A percentile compares a stretch with the other conserved stretches of the same genome.
Conservation (phyloP, 306 rosid genomes). For the Styphnolobium japonicum region DNA sequence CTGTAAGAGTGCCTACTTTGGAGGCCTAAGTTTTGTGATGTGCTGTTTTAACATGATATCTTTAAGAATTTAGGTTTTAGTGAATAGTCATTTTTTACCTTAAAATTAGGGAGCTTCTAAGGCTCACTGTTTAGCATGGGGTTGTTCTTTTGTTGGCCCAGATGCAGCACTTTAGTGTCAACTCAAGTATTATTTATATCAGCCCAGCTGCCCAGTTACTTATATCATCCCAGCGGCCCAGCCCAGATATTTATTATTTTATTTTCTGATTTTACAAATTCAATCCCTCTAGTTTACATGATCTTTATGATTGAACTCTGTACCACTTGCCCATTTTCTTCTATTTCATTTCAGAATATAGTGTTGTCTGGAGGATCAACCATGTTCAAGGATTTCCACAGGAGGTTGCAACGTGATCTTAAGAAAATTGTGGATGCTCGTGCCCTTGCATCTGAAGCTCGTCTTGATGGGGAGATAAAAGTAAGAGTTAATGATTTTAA, state of each 20-base stretch:
- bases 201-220: too few species aligned
- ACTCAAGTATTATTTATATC: background rate
- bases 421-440: constrained; percentile 95
- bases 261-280: background rate
- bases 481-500: constrained; percentile 38
- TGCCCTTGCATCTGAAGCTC: constrained; percentile 79
- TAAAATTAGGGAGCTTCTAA: constrained; percentile 3
- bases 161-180: background rate
- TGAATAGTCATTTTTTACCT: background rate
- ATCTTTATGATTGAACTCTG: background rate
- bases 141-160: constrained; percentile 17
- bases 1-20: background rate
- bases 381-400: constrained; percentile 97
- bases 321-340: too few species aligned
- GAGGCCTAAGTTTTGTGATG: background rate
- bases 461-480: constrained; percentile 70
- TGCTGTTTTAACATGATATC: constrained; percentile 1
- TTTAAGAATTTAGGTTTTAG: background rate
- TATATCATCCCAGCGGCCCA: too few species aligned
- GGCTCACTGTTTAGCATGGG: background rate
- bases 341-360: constrained; percentile 62
- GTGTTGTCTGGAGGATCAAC: constrained; percentile 99
- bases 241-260: background rate
- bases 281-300: background rate
- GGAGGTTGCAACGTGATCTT: constrained; percentile 96